Percentiles rank a stretch among this genome's conserved stretches.
Conservation (phyloP, 2,329 filamentous ascomycete genomes). For the Hysterium pulicare region DNA sequence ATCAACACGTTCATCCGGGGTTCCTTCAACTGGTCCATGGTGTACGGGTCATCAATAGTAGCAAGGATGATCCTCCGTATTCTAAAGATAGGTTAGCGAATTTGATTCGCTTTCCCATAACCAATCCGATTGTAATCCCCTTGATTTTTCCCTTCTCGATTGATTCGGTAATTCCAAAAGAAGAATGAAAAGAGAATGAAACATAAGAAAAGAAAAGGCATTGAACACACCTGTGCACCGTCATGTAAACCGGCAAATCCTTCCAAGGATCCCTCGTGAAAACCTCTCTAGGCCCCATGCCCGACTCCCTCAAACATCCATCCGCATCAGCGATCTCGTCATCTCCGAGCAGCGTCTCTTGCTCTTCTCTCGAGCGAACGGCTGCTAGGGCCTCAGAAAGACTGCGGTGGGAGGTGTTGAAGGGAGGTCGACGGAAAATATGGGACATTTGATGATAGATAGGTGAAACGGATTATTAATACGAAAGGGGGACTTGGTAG, state of each 20-base stretch:
- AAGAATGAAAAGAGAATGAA: too few relatives aligned
- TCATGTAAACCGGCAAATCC: conserved; percentile 70
- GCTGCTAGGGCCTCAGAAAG: conserved; percentile 32
- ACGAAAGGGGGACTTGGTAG: too few relatives aligned
- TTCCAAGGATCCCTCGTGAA: conserved; percentile 55
- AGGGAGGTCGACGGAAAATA: background rate
- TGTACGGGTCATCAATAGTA: conserved; percentile 60
- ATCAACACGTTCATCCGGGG: conserved; percentile 78
- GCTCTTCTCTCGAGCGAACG: conserved; percentile 46
- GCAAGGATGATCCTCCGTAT: conserved; percentile 47
- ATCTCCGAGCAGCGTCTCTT: conserved; percentile 46
- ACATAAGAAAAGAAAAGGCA: too few relatives aligned
- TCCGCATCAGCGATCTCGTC: conserved; percentile 46
- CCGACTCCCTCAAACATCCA: conserved; percentile 41
- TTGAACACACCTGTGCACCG: conserved; percentile 65
- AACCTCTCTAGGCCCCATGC: conserved; percentile 35
- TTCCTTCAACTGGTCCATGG: conserved; percentile 72
- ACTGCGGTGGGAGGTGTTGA: conserved; percentile 1
- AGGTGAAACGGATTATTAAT: too few relatives aligned
- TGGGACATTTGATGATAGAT: too few relatives aligned
- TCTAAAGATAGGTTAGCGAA: conserved; percentile 19
- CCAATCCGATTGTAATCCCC: too few relatives aligned
- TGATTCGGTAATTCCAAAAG: too few relatives aligned
- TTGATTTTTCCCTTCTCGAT: too few relatives aligned
- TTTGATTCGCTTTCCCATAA: too few relatives aligned